These are phyloP conservation scores for Auriscalpium orientale DNA, from an alignment of 768 basidiomycete species.

Conservation along the genomic window DNA sequence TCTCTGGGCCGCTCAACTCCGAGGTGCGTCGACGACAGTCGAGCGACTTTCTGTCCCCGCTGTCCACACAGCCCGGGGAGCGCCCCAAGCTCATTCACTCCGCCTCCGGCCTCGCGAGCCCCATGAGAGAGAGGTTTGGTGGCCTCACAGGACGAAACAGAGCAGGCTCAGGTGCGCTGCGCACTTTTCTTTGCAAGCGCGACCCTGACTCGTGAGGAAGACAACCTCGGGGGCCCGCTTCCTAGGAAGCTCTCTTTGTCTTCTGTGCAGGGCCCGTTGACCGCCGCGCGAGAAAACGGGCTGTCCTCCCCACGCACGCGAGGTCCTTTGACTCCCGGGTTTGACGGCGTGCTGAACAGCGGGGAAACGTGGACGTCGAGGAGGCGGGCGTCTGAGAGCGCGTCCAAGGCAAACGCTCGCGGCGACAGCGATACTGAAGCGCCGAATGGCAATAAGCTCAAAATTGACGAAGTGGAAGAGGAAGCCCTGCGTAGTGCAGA, in stretches of 20 bases:
- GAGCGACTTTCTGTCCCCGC: constrained; percentile 58
- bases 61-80: constrained; percentile 47
- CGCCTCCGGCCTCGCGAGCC: constrained; percentile 39
- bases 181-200: not conserved
- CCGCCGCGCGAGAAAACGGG: constrained; percentile 51
- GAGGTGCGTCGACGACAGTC: constrained; percentile 83
- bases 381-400: constrained; percentile 53
- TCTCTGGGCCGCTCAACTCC: constrained; percentile 77
- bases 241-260: constrained; percentile 69
- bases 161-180: constrained; percentile 56
- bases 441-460: constrained; percentile 33
- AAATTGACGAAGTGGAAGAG: constrained; percentile 60
- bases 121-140: constrained; percentile 63
- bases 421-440: constrained; percentile 30
- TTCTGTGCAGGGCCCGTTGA: constrained; percentile 42
- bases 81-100: constrained; percentile 50
- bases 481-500: constrained; percentile 4
- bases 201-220: no score
- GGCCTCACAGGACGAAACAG: constrained; percentile 50
- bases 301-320: constrained; percentile 62
- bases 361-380: constrained; percentile 66
- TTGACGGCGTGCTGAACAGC: constrained; percentile 63
- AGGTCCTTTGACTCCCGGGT: constrained; percentile 47
- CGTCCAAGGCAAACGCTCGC: constrained; percentile 37
- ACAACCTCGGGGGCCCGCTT: constrained; percentile 14